Evolutionary conservation across 768 basidiomycete species (phyloP).

Genomic region (Suillus decipiens): DNA sequence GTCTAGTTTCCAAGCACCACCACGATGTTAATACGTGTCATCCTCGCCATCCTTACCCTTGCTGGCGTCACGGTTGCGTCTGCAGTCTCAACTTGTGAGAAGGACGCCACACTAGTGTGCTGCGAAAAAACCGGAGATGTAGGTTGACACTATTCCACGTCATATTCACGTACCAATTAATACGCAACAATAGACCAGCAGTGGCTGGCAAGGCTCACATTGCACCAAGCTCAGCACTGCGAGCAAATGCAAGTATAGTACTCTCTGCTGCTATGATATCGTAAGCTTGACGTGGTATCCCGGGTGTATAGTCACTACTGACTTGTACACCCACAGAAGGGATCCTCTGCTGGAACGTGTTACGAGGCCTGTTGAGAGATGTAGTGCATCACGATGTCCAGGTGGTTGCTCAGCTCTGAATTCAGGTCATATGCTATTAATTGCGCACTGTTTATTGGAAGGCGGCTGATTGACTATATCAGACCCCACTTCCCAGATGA

Average conservation of each 20-base stretch:
- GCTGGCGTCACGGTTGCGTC: background rate
- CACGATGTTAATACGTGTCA: background rate
- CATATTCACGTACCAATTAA: background rate
- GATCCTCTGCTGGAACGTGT: background rate
- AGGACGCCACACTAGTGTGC: background rate
- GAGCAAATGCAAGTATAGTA: background rate
- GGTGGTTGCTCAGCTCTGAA: background rate
- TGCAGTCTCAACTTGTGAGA: background rate
- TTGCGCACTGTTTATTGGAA: background rate
- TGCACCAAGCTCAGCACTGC: background rate
- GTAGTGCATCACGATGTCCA: background rate
- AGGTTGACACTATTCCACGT: background rate
- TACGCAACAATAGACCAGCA: background rate
- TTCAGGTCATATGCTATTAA: background rate
- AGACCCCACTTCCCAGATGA: background rate
- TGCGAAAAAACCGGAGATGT: background rate
- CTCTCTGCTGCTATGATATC: background rate
- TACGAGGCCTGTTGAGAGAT: background rate
- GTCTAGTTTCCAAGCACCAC: background rate
- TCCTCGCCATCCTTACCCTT: background rate
- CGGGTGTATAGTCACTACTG: background rate
- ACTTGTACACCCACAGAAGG: background rate
- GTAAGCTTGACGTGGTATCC: background rate
- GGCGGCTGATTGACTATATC: background rate
- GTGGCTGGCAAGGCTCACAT: background rate